Evolutionary conservation across 1,284 basidiomycete genomes (phyloP).

Genomic region (Bondarzewia mesenterica): DNA sequence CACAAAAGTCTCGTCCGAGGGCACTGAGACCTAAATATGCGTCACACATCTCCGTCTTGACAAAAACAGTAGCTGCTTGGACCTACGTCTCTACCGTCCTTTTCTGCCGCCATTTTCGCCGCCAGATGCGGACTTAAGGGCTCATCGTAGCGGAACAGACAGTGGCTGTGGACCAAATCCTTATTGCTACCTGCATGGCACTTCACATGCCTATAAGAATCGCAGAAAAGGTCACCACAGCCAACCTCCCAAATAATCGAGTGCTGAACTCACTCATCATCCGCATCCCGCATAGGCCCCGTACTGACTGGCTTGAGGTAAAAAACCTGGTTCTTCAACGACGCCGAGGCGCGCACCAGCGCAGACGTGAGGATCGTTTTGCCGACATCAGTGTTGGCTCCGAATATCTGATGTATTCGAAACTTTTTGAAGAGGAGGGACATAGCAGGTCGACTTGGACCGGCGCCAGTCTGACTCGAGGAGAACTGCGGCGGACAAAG

Average conservation of each 20-base stretch:
- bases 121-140: slow-evolving; percentile 95
- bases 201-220: slow-evolving; percentile 56
- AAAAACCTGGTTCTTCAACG: slow-evolving; percentile 44
- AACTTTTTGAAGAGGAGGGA: slow-evolving; percentile 68
- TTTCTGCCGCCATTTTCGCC: slow-evolving; percentile 48
- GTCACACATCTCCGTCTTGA: background rate
- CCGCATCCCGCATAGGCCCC: slow-evolving; percentile 71
- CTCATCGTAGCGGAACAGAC: slow-evolving; percentile 80
- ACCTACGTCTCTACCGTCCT: slow-evolving; percentile 20
- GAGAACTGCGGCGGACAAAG: no score
- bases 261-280: slow-evolving; percentile 57
- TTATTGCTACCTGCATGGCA: slow-evolving; percentile 41
- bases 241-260: background rate
- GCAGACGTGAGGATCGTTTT: slow-evolving; percentile 87
- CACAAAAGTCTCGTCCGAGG: slow-evolving; percentile 64
- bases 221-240: slow-evolving; percentile 5
- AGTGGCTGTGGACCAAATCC: slow-evolving; percentile 50
- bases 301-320: slow-evolving; percentile 93
- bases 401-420: slow-evolving; percentile 84
- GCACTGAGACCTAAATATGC: slow-evolving; percentile 25
- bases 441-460: slow-evolving; percentile 18
- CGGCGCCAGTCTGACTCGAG: no score
- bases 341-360: slow-evolving; percentile 68
- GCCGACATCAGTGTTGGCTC: slow-evolving; percentile 88
- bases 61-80: background rate